phyloP scores from a whole-genome alignment of 257 asterid species.

The Ehretia macrophylla region DNA sequence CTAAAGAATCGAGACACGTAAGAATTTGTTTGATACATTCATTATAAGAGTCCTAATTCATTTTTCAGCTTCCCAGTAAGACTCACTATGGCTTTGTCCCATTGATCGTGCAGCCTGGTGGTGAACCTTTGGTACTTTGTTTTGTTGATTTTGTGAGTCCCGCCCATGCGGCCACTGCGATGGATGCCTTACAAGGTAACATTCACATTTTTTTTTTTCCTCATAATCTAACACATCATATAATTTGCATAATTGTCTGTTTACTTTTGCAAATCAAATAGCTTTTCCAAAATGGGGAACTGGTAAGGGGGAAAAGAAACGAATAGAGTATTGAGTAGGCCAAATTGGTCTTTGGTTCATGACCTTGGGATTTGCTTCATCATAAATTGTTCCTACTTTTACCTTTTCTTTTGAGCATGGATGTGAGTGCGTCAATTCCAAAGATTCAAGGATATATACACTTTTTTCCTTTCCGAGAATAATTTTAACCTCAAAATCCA shows the following conservation, averaged over 20 bases:
- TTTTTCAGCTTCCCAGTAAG: conserved; percentile 8
- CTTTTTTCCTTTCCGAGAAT: neutral
- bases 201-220: neutral
- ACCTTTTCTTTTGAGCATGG: neutral
- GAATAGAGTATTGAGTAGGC: neutral
- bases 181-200: conserved; percentile 77
- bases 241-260: neutral
- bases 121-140: conserved; percentile 69
- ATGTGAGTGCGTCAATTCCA: neutral
- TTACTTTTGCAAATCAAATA: neutral
- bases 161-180: conserved; percentile 79
- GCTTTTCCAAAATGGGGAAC: neutral
- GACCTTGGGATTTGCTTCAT: too few relatives aligned
- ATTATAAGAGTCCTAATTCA: conserved; percentile 15
- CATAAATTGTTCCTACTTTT: neutral
- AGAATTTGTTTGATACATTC: conserved; percentile 17
- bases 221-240: neutral
- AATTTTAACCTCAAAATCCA: too few relatives aligned
- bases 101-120: conserved; percentile 53
- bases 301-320: too few relatives aligned
- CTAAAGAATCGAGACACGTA: conserved; percentile 72
- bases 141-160: conserved; percentile 80
- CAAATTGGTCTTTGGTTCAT: neutral
- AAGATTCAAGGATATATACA: neutral
- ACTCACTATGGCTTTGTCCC: conserved; percentile 3